These are phyloP conservation scores for Dacryopinax primogenitus DNA, from an alignment of 768 basidiomycete species.

Conservation along the genomic window DNA sequence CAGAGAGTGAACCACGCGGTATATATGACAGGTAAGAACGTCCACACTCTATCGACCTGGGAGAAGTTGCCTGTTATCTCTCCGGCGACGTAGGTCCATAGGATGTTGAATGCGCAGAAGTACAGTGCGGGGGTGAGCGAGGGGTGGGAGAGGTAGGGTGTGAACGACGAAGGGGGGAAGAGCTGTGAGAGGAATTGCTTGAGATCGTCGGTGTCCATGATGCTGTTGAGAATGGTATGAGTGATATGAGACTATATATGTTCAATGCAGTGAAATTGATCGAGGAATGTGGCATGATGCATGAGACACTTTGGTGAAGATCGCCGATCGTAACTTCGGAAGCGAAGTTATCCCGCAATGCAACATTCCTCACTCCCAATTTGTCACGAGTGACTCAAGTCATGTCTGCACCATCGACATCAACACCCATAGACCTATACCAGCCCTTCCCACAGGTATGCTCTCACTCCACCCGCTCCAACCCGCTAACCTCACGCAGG, in stretches of 20 bases:
- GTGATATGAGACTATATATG: neutral
- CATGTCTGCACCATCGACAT: neutral
- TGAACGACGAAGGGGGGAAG: neutral
- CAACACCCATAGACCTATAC: neutral
- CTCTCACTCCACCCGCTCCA: neutral
- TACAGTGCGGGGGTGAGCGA: conserved; percentile 25
- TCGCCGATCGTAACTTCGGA: neutral
- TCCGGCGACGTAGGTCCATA: conserved; percentile 44
- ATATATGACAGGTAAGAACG: conserved; percentile 66
- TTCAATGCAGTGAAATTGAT: too few relatives aligned
- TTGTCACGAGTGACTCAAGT: too few relatives aligned
- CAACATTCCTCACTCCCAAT: too few relatives aligned
- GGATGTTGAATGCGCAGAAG: conserved; percentile 41
- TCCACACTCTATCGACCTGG: conserved; percentile 73
- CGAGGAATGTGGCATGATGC: too few relatives aligned
- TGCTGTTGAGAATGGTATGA: neutral
- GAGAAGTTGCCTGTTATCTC: conserved; percentile 61
- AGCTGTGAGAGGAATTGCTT: neutral
- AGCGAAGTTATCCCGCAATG: too few relatives aligned
- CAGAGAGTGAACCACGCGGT: conserved; percentile 68
- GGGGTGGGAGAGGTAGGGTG: conserved; percentile 12
- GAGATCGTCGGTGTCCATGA: neutral
- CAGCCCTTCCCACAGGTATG: neutral
- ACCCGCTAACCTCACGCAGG: neutral
- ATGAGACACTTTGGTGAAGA: too few relatives aligned